Base-by-base conservation (phyloP, 306 rosid genomes). In the Gynostemma pentaphyllum region DNA sequence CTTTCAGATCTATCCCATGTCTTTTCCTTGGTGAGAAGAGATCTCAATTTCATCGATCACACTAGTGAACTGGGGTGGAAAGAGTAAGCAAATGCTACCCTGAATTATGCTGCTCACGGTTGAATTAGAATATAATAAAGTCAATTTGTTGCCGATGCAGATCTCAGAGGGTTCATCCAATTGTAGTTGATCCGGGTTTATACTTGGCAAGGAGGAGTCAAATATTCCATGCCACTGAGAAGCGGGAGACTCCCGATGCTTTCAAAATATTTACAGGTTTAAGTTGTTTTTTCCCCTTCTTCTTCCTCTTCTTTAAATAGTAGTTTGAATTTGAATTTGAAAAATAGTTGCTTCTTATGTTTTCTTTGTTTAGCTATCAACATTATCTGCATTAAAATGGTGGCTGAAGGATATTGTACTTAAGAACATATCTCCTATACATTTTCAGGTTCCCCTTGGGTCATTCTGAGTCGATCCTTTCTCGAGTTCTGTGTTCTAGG, bases 11-110 rank as follows among this genome's bases (percentile, higher is more conserved):
- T 91, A 32, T 83, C 92, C 34, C 95, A 91, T 5, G 96, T 84
- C 29, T 91, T 91, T 80, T 85, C 98, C 8, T 75, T 85, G 14
- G 80, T 88, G 16, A 62, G 80, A 48, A 81, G 98, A 70, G 96
- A 85, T 78, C 83, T 85, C 74, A 91, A 82, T 74, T 88, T 91
- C 79, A 77, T 91, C 52, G 95, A 88, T 68, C 92, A 87, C 74
- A 85, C 96, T 1, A 69, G 96, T 48, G 88, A 91, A 76, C 95
- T 85, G 65, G 96, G 90, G 73, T 91, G 98, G 98, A 91, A 91
- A 85, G 95, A 85, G 98, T 91, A 84, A 69, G 82, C 83, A 62
- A 47, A 24, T 21, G 26, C 8, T 44, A 67, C 68, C 61, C 26
- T 45, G 56, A 56, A 30, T 45, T 39, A 22, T 21, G 13, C 41